Conservation (phyloP, 2,329 filamentous ascomycete genomes). For the Ophiostoma triangulosporum region DNA sequence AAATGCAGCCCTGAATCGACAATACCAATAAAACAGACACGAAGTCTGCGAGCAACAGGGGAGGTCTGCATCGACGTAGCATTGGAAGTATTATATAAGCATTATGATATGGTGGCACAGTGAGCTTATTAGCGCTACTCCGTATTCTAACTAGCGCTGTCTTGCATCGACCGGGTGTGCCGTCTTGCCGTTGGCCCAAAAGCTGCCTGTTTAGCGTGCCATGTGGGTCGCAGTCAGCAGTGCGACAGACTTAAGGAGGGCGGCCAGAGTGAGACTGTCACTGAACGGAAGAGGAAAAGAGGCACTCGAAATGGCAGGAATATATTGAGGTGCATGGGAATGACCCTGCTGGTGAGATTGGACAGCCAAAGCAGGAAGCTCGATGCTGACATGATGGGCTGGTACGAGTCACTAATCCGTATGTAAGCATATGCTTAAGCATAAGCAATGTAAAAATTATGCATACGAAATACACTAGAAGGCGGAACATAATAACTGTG, state of each 20-base stretch:
- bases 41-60: not conserved
- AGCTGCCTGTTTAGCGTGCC: not conserved
- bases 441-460: too few relatives aligned
- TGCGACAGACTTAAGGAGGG: too few relatives aligned
- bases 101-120: not conserved
- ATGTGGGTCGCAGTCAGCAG: not conserved
- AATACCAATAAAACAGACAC: not conserved
- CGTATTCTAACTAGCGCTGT: not conserved
- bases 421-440: too few relatives aligned
- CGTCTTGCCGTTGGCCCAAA: constrained; percentile 5
- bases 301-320: not conserved
- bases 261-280: not conserved
- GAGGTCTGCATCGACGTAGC: not conserved
- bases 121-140: not conserved
- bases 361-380: too few relatives aligned
- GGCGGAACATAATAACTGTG: too few relatives aligned
- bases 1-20: not conserved
- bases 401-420: too few relatives aligned
- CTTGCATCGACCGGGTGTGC: not conserved
- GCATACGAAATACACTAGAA: too few relatives aligned
- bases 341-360: too few relatives aligned
- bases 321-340: not conserved
- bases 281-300: not conserved
- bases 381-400: too few relatives aligned
- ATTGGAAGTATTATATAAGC: not conserved